Conservation (phyloP, 2,329 filamentous ascomycete species). For the Macroventuria anomochaeta region DNA sequence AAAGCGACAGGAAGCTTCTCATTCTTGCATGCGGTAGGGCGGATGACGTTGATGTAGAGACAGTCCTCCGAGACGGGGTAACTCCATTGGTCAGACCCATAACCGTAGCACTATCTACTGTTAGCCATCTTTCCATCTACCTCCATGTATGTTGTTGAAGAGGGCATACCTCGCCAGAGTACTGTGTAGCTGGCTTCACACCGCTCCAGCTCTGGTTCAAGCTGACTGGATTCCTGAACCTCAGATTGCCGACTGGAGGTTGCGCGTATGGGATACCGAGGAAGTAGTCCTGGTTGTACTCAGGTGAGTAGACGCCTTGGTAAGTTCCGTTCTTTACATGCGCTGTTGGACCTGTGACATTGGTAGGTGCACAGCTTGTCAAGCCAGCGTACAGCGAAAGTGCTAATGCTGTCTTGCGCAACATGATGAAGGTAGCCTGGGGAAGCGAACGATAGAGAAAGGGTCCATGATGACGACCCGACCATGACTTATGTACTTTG, state of each 20-base stretch:
- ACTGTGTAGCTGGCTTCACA: constrained; percentile 47
- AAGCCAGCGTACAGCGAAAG: constrained; percentile 23
- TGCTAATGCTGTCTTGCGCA: constrained; percentile 19
- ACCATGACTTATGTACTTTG: constrained; percentile 4
- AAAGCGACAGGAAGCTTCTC: constrained; percentile 61
- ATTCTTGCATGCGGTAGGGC: constrained; percentile 46
- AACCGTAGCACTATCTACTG: constrained; percentile 44
- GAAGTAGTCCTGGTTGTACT: constrained; percentile 56
- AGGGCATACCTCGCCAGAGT: constrained; percentile 29
- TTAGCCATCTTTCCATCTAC: neutral
- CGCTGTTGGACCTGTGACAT: constrained; percentile 38
- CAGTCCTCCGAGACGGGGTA: constrained; percentile 60
- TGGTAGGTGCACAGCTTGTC: constrained; percentile 15
- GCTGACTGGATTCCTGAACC: constrained; percentile 58
- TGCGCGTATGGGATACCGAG: constrained; percentile 58
- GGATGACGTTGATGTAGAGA: constrained; percentile 61
- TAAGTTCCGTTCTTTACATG: constrained; percentile 54
- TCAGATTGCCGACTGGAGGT: constrained; percentile 51
- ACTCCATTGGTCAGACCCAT: constrained; percentile 45
- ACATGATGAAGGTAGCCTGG: constrained; percentile 18
- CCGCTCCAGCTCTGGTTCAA: constrained; percentile 53
- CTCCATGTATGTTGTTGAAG: neutral
- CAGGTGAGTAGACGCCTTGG: constrained; percentile 45
- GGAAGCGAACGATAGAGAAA: constrained; percentile 47
- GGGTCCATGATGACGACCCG: neutral